Percentiles rank a stretch among this genome's conserved stretches.
These are phyloP conservation scores for Pontederia crassipes DNA, from an alignment of 176 grass and related monocot species.

Conservation along the genomic window DNA sequence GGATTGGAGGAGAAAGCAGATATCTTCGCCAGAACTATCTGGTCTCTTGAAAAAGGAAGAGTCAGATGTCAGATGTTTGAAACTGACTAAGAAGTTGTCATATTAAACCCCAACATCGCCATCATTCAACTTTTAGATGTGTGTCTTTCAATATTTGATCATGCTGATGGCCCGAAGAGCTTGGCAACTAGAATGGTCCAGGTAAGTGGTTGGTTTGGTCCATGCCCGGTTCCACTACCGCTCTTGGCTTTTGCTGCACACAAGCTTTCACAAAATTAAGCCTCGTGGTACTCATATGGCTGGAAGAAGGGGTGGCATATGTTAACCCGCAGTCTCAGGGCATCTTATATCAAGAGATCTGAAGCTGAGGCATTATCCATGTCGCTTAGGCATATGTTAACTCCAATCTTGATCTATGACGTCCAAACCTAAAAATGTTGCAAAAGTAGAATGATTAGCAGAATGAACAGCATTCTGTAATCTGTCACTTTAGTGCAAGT, in stretches of 20 bases:
- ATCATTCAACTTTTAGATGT: conserved; percentile 77
- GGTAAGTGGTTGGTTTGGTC: conserved; percentile 80
- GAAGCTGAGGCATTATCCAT: conserved; percentile 87
- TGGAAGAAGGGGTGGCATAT: conserved; percentile 58
- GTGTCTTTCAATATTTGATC: conserved; percentile 89
- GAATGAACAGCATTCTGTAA: too few relatives aligned
- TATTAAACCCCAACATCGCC: conserved; percentile 49
- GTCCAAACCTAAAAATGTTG: neutral
- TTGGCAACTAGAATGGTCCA: conserved; percentile 85
- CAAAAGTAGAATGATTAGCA: too few relatives aligned
- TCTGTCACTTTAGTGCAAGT: too few relatives aligned
- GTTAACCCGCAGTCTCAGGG: conserved; percentile 42
- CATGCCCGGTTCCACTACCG: conserved; percentile 48
- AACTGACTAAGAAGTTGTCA: conserved; percentile 48
- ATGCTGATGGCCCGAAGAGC: conserved; percentile 78
- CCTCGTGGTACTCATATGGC: conserved; percentile 30
- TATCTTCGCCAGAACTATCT: conserved; percentile 86
- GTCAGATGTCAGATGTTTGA: conserved; percentile 60
- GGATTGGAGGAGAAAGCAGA: conserved; percentile 82
- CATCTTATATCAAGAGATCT: conserved; percentile 62
- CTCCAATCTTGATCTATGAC: neutral
- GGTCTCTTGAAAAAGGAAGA: conserved; percentile 67
- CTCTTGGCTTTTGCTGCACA: conserved; percentile 79
- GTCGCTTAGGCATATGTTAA: conserved; percentile 73
- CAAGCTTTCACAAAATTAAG: conserved; percentile 75